Evolutionary conservation across 2,329 filamentous ascomycete species (phyloP).

Genomic region (Microcyclospora pomicola): DNA sequence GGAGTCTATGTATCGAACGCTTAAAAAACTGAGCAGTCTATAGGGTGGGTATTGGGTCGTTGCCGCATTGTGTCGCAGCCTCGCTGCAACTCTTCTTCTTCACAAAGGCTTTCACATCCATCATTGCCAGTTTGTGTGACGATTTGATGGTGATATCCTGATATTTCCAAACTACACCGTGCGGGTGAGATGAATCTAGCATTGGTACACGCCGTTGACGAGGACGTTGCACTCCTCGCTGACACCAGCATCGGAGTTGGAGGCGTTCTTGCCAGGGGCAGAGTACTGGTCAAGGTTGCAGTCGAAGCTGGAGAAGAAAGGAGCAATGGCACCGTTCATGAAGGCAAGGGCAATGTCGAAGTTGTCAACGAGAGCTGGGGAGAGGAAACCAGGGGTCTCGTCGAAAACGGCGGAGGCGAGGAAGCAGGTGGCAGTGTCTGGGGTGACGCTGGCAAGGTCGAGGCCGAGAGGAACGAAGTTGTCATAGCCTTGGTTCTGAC

Average conservation of each 20-base stretch:
- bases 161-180: too few relatives aligned
- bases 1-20: too few relatives aligned
- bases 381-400: conserved; percentile 11
- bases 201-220: conserved; percentile 9
- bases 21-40: too few relatives aligned
- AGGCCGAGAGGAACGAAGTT: conserved; percentile 16
- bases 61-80: too few relatives aligned
- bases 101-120: too few relatives aligned
- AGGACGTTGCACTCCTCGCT: conserved; percentile 8
- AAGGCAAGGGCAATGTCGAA: conserved; percentile 12
- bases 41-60: too few relatives aligned
- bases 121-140: too few relatives aligned
- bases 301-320: conserved; percentile 12
- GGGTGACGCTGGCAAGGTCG: conserved; percentile 8
- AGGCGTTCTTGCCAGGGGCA: conserved; percentile 7
- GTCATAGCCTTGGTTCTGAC: conserved; percentile 15
- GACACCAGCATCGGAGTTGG: conserved; percentile 3
- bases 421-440: conserved; percentile 13
- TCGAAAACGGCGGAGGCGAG: conserved; percentile 14
- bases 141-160: too few relatives aligned
- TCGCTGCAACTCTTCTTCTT: too few relatives aligned
- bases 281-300: conserved; percentile 6
- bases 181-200: conserved; percentile 1
- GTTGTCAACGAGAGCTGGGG: conserved; percentile 11
- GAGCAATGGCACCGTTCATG: conserved; percentile 12